A percentile compares a stretch with the other conserved stretches of the same genome.
These are phyloP conservation scores for Peronospora tabacina DNA, from an alignment of 352 stramenopile species.

Conservation along the genomic window DNA sequence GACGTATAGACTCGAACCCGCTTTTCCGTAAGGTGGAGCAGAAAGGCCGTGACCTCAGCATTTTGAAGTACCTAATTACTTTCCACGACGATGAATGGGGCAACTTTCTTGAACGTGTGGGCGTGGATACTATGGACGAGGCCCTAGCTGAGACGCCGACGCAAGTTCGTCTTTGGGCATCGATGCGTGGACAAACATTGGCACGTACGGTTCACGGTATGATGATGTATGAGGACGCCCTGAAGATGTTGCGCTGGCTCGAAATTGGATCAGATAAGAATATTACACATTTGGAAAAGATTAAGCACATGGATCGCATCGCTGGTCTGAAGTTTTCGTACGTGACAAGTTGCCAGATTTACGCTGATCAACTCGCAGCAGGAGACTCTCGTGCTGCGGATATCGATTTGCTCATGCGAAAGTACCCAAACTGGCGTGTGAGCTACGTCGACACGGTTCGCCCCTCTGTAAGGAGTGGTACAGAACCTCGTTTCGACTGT, in stretches of 20 bases:
- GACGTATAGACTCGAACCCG: conserved; percentile 72
- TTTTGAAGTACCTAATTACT: conserved; percentile 85
- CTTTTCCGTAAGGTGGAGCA: conserved; percentile 81
- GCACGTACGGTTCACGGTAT: conserved; percentile 83
- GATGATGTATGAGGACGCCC: conserved; percentile 88
- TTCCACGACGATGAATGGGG: conserved; percentile 86
- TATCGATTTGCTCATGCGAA: conserved; percentile 95
- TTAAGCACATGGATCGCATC: conserved; percentile 85
- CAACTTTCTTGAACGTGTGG: conserved; percentile 81
- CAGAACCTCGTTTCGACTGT: conserved; percentile 68
- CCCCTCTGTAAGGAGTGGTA: conserved; percentile 53
- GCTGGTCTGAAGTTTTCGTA: conserved; percentile 85
- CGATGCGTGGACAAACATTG: conserved; percentile 80
- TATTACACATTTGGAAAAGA: conserved; percentile 83
- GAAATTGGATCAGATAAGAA: conserved; percentile 81
- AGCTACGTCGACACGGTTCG: conserved; percentile 84
- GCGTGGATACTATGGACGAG: conserved; percentile 66
- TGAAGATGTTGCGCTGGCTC: conserved; percentile 85
- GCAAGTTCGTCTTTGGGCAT: conserved; percentile 82
- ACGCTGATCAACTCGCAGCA: conserved; percentile 67
- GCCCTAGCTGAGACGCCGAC: conserved; percentile 73
- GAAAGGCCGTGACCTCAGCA: conserved; percentile 78
- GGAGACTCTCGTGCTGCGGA: conserved; percentile 84
- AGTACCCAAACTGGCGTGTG: conserved; percentile 91
- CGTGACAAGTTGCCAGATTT: conserved; percentile 86